These are phyloP conservation scores for Taphrina wiesneri DNA, from an alignment of 1,139 yeast genomes.

Conservation along the genomic window DNA sequence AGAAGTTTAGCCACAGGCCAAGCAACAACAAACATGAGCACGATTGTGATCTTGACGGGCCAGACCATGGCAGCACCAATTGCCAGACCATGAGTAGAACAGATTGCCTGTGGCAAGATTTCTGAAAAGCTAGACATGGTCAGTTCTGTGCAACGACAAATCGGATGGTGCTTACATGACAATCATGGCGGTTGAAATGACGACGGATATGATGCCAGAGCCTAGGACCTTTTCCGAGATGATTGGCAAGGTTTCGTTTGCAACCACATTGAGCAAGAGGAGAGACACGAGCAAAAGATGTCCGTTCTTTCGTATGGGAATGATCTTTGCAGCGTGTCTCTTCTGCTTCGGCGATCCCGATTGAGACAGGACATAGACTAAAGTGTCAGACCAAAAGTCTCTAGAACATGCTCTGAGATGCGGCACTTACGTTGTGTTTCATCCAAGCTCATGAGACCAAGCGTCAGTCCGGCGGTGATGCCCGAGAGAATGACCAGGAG, in stretches of 20 bases:
- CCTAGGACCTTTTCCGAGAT: constrained; percentile 34
- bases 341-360: constrained; percentile 32
- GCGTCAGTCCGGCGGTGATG: constrained; percentile 34
- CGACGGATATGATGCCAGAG: constrained; percentile 31
- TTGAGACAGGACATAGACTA: constrained; percentile 29
- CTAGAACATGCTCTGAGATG: background rate
- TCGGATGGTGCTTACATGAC: constrained; percentile 19
- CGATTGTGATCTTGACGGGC: constrained; percentile 29
- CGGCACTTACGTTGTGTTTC: constrained; percentile 28
- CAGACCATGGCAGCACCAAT: constrained; percentile 36
- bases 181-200: constrained; percentile 33
- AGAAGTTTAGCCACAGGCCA: constrained; percentile 35
- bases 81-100: constrained; percentile 34
- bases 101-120: constrained; percentile 36
- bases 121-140: constrained; percentile 13
- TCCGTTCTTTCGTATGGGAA: constrained; percentile 35
- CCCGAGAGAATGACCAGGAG: constrained; percentile 34
- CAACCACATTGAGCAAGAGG: constrained; percentile 28
- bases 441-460: constrained; percentile 34
- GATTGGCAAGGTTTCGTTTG: constrained; percentile 35
- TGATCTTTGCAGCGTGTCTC: constrained; percentile 32
- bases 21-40: constrained; percentile 19
- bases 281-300: constrained; percentile 33
- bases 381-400: background rate
- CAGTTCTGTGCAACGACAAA: background rate